Conservation (phyloP, 2,329 filamentous ascomycete species). For the Camptophora hylomeconis region DNA sequence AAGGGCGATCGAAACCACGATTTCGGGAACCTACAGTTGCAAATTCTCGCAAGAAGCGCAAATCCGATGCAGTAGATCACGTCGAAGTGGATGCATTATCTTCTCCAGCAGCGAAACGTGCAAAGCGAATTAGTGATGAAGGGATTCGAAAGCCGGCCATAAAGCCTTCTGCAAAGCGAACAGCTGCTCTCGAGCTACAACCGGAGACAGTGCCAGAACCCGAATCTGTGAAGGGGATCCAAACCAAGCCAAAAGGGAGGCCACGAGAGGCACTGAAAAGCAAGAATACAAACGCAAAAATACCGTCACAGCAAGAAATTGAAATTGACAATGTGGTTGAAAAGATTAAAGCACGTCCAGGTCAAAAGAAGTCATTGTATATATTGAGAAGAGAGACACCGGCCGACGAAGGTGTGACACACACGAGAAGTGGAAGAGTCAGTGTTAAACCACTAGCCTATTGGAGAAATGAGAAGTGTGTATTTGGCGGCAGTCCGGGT, state of each 20-base stretch:
- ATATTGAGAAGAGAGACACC: slow-evolving; percentile 36
- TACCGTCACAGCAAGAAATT: slow-evolving; percentile 21
- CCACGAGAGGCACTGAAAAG: slow-evolving; percentile 14
- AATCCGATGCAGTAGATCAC: slow-evolving; percentile 14
- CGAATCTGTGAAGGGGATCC: slow-evolving; percentile 11
- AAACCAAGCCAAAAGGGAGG: slow-evolving; percentile 21
- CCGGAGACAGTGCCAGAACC: background rate
- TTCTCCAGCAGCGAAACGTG: slow-evolving; percentile 15
- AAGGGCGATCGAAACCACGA: slow-evolving; percentile 7
- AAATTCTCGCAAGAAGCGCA: slow-evolving; percentile 16
- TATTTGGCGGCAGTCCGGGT: slow-evolving; percentile 48
- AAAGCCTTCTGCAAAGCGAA: slow-evolving; percentile 17
- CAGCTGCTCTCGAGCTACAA: slow-evolving; percentile 1
- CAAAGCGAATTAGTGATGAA: slow-evolving; percentile 5
- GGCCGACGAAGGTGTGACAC: slow-evolving; percentile 43
- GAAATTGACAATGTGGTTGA: slow-evolving; percentile 30
- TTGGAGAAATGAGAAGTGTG: slow-evolving; percentile 73
- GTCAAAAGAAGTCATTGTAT: slow-evolving; percentile 38
- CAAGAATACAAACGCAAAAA: slow-evolving; percentile 18
- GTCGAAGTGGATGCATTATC: slow-evolving; percentile 9
- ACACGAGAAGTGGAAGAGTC: slow-evolving; percentile 63
- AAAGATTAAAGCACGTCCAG: slow-evolving; percentile 30
- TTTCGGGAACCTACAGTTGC: slow-evolving; percentile 9
- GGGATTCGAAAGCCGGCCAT: slow-evolving; percentile 18
- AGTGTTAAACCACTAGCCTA: slow-evolving; percentile 68